Conservation (phyloP, 306 rosid genomes). For the Urtica urens region DNA sequence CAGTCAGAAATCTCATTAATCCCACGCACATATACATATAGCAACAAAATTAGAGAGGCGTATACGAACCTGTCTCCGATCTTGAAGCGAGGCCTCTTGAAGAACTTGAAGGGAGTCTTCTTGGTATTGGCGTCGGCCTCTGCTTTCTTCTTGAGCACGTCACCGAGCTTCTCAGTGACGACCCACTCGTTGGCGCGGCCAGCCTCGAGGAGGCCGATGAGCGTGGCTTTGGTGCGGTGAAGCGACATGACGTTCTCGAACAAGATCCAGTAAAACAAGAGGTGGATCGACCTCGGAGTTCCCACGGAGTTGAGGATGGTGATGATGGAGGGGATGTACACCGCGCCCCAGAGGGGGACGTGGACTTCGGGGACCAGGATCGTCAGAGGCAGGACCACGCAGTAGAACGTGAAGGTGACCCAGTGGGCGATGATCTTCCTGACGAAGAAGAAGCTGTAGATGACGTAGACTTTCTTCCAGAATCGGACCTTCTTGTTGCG, state of each 20-base stretch:
- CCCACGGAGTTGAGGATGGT: slow-evolving; percentile 97
- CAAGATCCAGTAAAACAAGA: slow-evolving; percentile 93
- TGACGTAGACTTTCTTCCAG: slow-evolving; percentile 94
- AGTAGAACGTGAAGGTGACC: slow-evolving; percentile 93
- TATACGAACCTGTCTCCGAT: slow-evolving; percentile 51
- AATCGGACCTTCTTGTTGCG: slow-evolving; percentile 72
- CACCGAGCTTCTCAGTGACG: slow-evolving; percentile 96
- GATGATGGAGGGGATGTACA: slow-evolving; percentile 88
- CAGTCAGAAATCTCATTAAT: slow-evolving; percentile 5
- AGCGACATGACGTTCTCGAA: slow-evolving; percentile 97
- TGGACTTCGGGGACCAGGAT: slow-evolving; percentile 91
- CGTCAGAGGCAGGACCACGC: slow-evolving; percentile 88
- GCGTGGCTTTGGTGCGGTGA: slow-evolving; percentile 94
- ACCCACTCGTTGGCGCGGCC: slow-evolving; percentile 97
- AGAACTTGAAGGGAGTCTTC: slow-evolving; percentile 39
- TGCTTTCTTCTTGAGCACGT: slow-evolving; percentile 53
- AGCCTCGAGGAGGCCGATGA: slow-evolving; percentile 71
- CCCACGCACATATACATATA: neutral
- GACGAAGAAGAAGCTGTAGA: slow-evolving; percentile 95
- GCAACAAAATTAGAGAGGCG: neutral
- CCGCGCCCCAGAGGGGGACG: slow-evolving; percentile 99
- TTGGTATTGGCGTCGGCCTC: slow-evolving; percentile 64
- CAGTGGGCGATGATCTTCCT: slow-evolving; percentile 87
- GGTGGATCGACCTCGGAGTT: slow-evolving; percentile 98
- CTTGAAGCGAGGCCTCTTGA: slow-evolving; percentile 47